A percentile compares a stretch with the other conserved stretches of the same genome.
Evolutionary conservation across 2,329 filamentous ascomycete genomes (phyloP).

Genomic region (Fusarium sp.): DNA sequence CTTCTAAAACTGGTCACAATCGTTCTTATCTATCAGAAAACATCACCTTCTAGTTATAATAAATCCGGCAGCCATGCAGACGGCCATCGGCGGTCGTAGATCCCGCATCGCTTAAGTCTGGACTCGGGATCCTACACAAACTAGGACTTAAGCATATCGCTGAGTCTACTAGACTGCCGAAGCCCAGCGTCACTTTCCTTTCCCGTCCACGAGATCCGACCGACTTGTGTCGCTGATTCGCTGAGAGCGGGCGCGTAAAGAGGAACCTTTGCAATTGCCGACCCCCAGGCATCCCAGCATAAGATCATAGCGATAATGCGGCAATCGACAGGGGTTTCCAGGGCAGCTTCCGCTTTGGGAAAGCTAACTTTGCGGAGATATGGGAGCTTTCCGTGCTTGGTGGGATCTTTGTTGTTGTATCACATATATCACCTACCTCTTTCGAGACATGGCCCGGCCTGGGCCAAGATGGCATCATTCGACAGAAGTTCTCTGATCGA

Average conservation of each 20-base stretch:
- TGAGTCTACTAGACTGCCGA: conserved; percentile 22
- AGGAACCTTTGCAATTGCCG: conserved; percentile 35
- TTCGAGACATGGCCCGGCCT: conserved; percentile 23
- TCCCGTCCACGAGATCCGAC: conserved; percentile 10
- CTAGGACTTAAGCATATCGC: conserved; percentile 30
- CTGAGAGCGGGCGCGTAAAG: conserved; percentile 9
- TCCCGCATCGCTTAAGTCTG: not conserved
- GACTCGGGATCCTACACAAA: conserved; percentile 15
- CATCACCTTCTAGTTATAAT: not conserved
- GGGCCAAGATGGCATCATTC: conserved; percentile 27
- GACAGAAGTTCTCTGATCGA: conserved; percentile 27
- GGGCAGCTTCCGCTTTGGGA: conserved; percentile 33
- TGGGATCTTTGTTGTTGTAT: conserved; percentile 33
- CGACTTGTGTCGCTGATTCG: not conserved
- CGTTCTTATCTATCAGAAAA: not conserved
- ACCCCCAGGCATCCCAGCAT: conserved; percentile 19
- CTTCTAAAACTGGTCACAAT: not conserved
- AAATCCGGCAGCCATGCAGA: not conserved
- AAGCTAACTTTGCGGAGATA: conserved; percentile 27
- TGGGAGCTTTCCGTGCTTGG: conserved; percentile 40
- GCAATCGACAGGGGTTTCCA: conserved; percentile 5
- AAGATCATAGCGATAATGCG: conserved; percentile 27
- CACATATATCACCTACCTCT: conserved; percentile 39
- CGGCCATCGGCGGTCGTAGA: not conserved
- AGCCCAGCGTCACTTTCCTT: conserved; percentile 27